These are phyloP conservation scores for Cryptococcus jaspeensis DNA, from an alignment of 1,284 basidiomycete species.

Conservation along the genomic window DNA sequence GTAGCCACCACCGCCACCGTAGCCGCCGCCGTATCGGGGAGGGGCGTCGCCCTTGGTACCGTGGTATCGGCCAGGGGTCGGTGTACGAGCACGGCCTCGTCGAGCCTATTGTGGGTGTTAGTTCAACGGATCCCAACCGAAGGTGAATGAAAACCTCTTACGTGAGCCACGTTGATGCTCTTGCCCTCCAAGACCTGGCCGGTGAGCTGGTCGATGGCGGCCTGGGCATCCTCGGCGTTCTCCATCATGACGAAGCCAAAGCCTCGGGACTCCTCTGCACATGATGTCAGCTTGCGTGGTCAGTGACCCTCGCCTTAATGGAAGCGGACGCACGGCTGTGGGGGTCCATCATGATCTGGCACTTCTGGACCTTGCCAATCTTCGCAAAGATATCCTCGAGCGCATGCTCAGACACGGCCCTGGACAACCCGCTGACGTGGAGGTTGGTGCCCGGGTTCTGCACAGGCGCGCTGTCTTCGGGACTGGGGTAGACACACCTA, in stretches of 20 bases:
- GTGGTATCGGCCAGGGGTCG: constrained; percentile 91
- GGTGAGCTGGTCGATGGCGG: constrained; percentile 79
- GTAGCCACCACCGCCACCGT: constrained; percentile 30
- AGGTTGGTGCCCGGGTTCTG: constrained; percentile 92
- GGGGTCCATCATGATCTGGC: constrained; percentile 94
- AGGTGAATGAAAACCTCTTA: constrained; percentile 41
- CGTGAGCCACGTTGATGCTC: constrained; percentile 81
- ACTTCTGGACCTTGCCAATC: constrained; percentile 75
- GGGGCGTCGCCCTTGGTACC: constrained; percentile 56
- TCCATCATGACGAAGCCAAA: constrained; percentile 99
- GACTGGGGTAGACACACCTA: constrained; percentile 1
- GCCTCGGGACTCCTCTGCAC: constrained; percentile 74
- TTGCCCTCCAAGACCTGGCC: constrained; percentile 83
- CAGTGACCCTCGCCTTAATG: neutral
- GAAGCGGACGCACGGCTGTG: constrained; percentile 67
- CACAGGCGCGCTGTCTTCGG: constrained; percentile 3
- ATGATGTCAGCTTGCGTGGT: neutral
- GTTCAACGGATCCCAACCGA: neutral
- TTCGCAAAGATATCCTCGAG: constrained; percentile 86
- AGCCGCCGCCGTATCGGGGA: constrained; percentile 67
- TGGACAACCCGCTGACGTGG: constrained; percentile 84
- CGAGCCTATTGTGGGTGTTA: constrained; percentile 63
- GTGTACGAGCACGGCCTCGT: constrained; percentile 88
- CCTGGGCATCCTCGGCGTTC: constrained; percentile 79
- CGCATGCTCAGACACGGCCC: constrained; percentile 75